Conservation (phyloP, 305 asterid species). For the Fraxinus baroniana region DNA sequence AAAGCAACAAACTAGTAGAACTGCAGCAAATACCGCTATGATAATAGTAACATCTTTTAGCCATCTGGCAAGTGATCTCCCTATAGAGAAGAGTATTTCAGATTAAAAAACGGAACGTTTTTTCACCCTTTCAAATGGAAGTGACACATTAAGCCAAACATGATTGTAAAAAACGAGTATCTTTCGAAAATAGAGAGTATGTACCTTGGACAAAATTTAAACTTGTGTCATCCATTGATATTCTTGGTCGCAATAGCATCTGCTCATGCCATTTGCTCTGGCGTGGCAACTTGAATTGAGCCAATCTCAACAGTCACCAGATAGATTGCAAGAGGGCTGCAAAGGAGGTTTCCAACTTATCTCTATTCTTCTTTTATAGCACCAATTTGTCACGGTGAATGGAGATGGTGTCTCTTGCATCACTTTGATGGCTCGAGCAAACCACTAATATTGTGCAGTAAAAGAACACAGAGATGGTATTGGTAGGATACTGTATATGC, state of each 20-base stretch:
- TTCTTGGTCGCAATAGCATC: slow-evolving; percentile 27
- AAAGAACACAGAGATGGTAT: neutral
- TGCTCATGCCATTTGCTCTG: slow-evolving; percentile 9
- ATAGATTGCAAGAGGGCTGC: slow-evolving; percentile 25
- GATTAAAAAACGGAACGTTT: neutral
- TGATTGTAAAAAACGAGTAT: neutral
- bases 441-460: neutral
- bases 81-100: neutral
- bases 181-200: neutral
- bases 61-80: neutral
- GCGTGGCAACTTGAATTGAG: slow-evolving; percentile 24
- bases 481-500: neutral
- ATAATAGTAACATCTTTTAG: neutral
- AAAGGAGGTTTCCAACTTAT: slow-evolving; percentile 25
- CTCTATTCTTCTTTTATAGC: slow-evolving; percentile 17
- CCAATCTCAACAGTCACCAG: slow-evolving; percentile 21
- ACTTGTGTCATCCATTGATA: slow-evolving; percentile 23
- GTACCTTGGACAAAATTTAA: slow-evolving; percentile 18
- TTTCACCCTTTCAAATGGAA: neutral
- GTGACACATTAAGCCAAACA: neutral
- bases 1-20: slow-evolving; percentile 23
- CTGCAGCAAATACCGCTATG: slow-evolving; percentile 21
- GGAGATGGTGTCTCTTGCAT: slow-evolving; percentile 16
- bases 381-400: slow-evolving; percentile 16
- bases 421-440: neutral